Base-by-base conservation (phyloP, 441 rosid genomes). In the Flueggea neowawraea region DNA sequence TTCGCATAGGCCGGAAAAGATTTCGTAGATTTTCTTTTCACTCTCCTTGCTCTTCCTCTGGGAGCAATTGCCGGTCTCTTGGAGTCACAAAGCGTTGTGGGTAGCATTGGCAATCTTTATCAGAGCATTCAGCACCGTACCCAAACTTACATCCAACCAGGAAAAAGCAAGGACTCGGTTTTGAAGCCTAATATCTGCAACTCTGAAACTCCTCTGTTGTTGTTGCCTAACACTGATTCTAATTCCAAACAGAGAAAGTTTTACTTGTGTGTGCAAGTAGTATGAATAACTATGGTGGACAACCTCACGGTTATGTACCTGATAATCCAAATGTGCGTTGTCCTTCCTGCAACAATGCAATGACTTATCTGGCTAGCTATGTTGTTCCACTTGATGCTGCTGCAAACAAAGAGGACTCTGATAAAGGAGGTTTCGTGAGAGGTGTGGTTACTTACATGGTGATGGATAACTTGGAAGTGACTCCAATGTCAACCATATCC, bases 401-500 rank as follows among this genome's bases (percentile, higher is more conserved):
- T 64, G 9, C 57, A 16, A 39, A 22, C 28, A 22, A 22, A 0
- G 2, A 22, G 28, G 28, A 22, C 28, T 22, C n/a, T n/a, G 36
- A 3, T n/a, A 31, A 60, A 11, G 55, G 61, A 6, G 70, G 72
- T 5, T 67, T 48, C 31, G 67, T 70, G 61, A 64, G 63, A 48
- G 75, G 63, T 16, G 31, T 55, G 45, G 60, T 66, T 14, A 50
- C 56, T 2, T 74, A 66, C 66, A 75, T 48, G 69, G 69, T 70
- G 28, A 67, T 54, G 55, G 67, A 57, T 63, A 61, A 76, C 69
- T 57, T 73, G 47, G 13, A 3, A 36, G 75, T 76, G 60, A 54
- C 13, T 14, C 79, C 74, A 0, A 32, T 76, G 77, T 71, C 77
- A 5, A 69, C 56, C 2, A 53, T 58, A 10, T 65, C 76, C 28